These are phyloP conservation scores for Gossypium raimondii DNA, from an alignment of 345 rosid species.

Conservation along the genomic window DNA sequence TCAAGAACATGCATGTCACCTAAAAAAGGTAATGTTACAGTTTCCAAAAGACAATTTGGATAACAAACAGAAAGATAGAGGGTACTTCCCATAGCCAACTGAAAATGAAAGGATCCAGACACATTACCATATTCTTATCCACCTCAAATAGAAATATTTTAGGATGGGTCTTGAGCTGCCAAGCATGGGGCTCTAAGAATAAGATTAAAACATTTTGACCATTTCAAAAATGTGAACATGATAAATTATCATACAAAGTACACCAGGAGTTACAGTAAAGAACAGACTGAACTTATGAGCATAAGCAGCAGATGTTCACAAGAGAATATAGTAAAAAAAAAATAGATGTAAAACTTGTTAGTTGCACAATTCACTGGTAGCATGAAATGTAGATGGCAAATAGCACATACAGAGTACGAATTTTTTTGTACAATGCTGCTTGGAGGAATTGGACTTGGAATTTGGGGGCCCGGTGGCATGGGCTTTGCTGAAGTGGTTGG, in stretches of 20 bases:
- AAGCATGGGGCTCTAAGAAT: neutral
- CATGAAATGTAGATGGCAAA: slow-evolving; percentile 7
- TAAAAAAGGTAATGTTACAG: neutral
- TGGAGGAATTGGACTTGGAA: slow-evolving; percentile 44
- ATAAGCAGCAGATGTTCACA: neutral
- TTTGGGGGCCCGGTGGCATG: slow-evolving; percentile 33
- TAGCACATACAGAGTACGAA: slow-evolving; percentile 48
- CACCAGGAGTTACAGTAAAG: neutral
- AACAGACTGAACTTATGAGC: neutral
- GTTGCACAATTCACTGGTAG: neutral
- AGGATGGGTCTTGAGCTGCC: neutral
- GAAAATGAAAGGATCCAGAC: neutral
- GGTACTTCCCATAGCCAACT: neutral
- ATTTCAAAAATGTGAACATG: neutral
- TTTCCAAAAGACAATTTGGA: neutral
- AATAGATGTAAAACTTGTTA: neutral
- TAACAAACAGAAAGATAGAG: neutral
- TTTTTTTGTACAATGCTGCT: slow-evolving; percentile 40
- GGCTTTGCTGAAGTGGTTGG: slow-evolving; percentile 55
- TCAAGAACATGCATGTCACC: neutral
- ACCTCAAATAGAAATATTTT: neutral
- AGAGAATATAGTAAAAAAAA: neutral
- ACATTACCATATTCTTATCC: neutral
- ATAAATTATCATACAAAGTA: neutral
- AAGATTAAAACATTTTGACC: neutral